Conservation (phyloP, 2,329 filamentous ascomycete genomes). For the Colletotrichum cuscutae region DNA sequence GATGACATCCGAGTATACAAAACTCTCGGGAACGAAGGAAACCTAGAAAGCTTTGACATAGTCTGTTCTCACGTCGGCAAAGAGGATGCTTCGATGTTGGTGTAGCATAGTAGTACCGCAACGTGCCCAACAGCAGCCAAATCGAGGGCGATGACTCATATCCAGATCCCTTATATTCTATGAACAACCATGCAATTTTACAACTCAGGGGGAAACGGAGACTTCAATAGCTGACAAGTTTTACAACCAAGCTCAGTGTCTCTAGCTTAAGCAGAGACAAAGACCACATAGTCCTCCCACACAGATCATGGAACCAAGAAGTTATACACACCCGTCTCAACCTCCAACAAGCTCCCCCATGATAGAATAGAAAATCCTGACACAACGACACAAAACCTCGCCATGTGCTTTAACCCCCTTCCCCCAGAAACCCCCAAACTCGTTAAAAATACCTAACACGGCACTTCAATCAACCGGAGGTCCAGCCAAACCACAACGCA, state of each 20-base stretch:
- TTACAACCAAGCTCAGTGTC: not conserved
- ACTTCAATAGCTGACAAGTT: not conserved
- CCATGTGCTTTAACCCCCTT: not conserved
- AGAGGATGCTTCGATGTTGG: not conserved
- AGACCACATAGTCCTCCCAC: not conserved
- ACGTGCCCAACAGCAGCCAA: not conserved
- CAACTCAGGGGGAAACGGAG: too few species aligned
- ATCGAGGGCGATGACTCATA: not conserved
- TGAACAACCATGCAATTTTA: not conserved
- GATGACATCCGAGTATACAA: not conserved
- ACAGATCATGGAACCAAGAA: not conserved
- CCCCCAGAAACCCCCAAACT: not conserved
- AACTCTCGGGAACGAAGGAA: not conserved
- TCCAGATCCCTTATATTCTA: not conserved
- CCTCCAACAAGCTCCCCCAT: slow-evolving; percentile 8
- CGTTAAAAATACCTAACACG: too few species aligned
- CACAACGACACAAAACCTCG: slow-evolving; percentile 4
- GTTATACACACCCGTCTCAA: not conserved
- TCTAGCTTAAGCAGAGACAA: not conserved
- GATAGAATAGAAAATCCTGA: not conserved
- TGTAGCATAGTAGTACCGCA: not conserved
- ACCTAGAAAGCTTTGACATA: too few species aligned
- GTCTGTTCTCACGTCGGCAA: not conserved
- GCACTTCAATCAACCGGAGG: not conserved
- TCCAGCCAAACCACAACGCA: not conserved